phyloP scores from a whole-genome alignment of 169 alveolate species.

The Amoebophrya sp. region DNA sequence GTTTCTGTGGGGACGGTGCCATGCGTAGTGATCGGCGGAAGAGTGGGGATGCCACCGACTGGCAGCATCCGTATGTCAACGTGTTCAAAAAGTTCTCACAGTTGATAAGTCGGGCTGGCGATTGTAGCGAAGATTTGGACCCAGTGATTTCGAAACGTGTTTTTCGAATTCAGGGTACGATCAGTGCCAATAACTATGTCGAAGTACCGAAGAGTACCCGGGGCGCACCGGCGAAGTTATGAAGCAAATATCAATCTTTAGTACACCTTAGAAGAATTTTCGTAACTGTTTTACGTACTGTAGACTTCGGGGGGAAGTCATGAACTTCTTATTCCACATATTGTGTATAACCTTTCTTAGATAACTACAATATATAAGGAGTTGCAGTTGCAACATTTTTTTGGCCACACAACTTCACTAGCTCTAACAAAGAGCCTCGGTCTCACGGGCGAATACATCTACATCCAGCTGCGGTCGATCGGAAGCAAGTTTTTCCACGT shows the following conservation, averaged over 20 bases:
- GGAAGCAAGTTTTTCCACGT: background rate
- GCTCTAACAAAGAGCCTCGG: too few relatives aligned
- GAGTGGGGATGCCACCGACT: constrained; percentile 26
- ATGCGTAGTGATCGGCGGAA: too few relatives aligned
- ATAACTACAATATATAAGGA: too few relatives aligned
- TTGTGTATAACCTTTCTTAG: too few relatives aligned
- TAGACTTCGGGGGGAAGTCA: too few relatives aligned
- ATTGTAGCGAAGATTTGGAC: constrained; percentile 66
- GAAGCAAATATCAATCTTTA: too few relatives aligned
- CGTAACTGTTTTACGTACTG: too few relatives aligned
- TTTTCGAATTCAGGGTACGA: constrained; percentile 64
- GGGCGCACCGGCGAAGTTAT: background rate
- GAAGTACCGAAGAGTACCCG: constrained; percentile 71
- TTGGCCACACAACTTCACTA: too few relatives aligned
- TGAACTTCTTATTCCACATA: too few relatives aligned
- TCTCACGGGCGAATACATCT: background rate
- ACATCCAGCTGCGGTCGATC: background rate
- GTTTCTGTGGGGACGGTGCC: too few relatives aligned
- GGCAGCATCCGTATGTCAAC: constrained; percentile 73
- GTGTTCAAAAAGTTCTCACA: constrained; percentile 63
- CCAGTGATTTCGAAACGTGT: constrained; percentile 69
- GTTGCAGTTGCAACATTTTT: too few relatives aligned
- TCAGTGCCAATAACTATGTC: constrained; percentile 70
- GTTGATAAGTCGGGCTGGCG: constrained; percentile 54
- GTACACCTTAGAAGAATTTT: too few relatives aligned